Evolutionary conservation across 179 eudicot species (phyloP), one percentile per base, ranked within the genome.

Genomic region (Dionaea muscipula): DNA sequence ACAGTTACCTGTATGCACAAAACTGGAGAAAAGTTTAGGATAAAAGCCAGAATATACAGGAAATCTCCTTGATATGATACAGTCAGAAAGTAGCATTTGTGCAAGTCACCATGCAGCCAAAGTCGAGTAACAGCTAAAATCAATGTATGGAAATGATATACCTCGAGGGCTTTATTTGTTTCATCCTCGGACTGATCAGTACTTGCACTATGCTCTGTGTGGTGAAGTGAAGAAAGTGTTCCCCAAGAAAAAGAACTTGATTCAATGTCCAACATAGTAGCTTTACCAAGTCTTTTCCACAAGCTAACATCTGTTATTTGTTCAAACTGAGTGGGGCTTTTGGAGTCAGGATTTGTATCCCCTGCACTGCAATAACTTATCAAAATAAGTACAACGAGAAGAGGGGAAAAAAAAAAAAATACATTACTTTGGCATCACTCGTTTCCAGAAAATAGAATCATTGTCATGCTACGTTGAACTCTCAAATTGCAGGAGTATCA

Each of bases 181-280:
- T 93, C 99, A 71, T 93, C 99, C 47, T 93, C 99, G 48, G 95
- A 79, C 47, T 71, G 86, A n/a, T 93, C 99, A 49, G 73, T 70
- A 75, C 83, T 75, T 63, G 83, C 76, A 68, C 85, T 75, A 64
- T 85, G 85, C 68, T 88, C 96, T 47, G 95, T 79, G 67, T 81
- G 99, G 73, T 88, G 94, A 68, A 93, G 94, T 35, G 99, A 88
- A 51, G 93, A 93, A 55, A 93, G 96, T 71, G 70, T 77, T 69
- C 72, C 76, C 99, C 99, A 93, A n/a, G 94, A 72, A 38, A 93
- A 93, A 53, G 86, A 67, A 68, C 77, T 79, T 14, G 96, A 79
- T 64, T 82, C 96, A 48, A 93, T 76, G 72, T 87, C 85, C 73
- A 82, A 56, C 83, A 81, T 74, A 51, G 86, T 75, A 60, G 99